These are phyloP conservation scores for Aspergillus puulaauensis DNA, from an alignment of 2,329 filamentous ascomycete species.

Conservation along the genomic window DNA sequence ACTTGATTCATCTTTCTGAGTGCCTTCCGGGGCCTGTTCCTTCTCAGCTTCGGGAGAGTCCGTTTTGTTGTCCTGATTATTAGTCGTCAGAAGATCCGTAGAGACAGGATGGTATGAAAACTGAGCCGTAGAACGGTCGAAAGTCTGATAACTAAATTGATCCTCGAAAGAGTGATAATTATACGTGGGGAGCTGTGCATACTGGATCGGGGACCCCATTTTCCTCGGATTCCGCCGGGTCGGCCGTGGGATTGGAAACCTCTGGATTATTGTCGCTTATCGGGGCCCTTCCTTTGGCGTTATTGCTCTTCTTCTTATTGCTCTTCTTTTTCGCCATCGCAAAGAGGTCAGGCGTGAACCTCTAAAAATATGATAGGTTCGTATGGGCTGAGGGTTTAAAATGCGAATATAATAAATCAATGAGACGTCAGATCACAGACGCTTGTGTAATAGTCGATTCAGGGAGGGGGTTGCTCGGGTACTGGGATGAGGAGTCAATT, in stretches of 20 bases:
- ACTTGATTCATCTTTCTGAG: conserved; percentile 23
- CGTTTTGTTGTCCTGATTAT: conserved; percentile 39
- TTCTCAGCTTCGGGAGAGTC: conserved; percentile 30
- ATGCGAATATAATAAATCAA: conserved; percentile 25
- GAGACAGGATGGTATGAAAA: conserved; percentile 39
- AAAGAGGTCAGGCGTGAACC: conserved; percentile 30
- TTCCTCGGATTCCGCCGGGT: conserved; percentile 32
- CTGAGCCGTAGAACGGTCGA: conserved; percentile 39
- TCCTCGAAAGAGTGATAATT: conserved; percentile 43
- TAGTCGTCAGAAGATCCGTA: conserved; percentile 34
- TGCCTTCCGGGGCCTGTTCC: conserved; percentile 14
- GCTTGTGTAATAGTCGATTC: conserved; percentile 24
- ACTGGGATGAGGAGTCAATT: conserved; percentile 14
- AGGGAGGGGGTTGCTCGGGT: conserved; percentile 18
- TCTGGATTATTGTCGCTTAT: conserved; percentile 29
- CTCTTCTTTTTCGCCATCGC: conserved; percentile 42
- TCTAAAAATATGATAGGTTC: conserved; percentile 17
- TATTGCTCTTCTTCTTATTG: conserved; percentile 34
- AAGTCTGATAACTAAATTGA: conserved; percentile 42
- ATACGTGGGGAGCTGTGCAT: conserved; percentile 44
- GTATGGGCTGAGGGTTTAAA: conserved; percentile 5
- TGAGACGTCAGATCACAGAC: conserved; percentile 24
- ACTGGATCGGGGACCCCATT: conserved; percentile 41
- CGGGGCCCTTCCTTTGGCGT: conserved; percentile 24
- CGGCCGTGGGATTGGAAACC: conserved; percentile 25